Conservation (phyloP, 106 monocot genomes). For the Apostasia ramifera region DNA sequence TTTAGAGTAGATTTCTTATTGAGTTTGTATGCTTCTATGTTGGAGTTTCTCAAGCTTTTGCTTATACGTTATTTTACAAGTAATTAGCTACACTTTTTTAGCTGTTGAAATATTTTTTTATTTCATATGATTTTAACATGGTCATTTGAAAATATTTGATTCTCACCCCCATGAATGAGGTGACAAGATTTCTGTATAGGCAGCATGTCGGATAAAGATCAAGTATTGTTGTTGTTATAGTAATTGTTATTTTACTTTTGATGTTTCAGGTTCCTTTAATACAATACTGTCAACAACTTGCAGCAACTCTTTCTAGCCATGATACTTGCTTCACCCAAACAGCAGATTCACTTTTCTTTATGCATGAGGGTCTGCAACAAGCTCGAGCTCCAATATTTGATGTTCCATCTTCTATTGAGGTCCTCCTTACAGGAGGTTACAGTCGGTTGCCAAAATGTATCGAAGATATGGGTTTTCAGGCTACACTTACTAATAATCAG, state of each 20-base stretch:
- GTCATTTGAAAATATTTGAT: no score
- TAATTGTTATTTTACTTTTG: conserved; percentile 1
- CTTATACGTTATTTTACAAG: no score
- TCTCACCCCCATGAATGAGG: no score
- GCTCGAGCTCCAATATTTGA: conserved; percentile 96
- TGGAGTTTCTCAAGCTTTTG: no score
- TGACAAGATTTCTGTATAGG: no score
- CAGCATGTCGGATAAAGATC: neutral
- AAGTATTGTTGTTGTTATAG: neutral
- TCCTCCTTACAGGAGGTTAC: conserved; percentile 76
- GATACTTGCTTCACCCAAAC: conserved; percentile 96
- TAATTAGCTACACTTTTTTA: no score
- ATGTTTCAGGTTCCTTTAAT: conserved; percentile 80
- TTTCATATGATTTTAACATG: no score
- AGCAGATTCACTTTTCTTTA: conserved; percentile 89
- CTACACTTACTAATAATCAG: conserved; percentile 49
- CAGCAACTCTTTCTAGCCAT: conserved; percentile 91
- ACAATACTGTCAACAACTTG: conserved; percentile 89
- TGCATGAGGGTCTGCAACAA: conserved; percentile 88
- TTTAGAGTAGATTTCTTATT: no score
- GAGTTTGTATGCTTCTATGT: no score
- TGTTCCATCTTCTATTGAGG: conserved; percentile 90
- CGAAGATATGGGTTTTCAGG: conserved; percentile 70
- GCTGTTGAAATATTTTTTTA: no score
- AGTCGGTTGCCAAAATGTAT: conserved; percentile 78